Base-by-base conservation (phyloP, 176 grass and related monocot species). In the Pontederia paniculata region DNA sequence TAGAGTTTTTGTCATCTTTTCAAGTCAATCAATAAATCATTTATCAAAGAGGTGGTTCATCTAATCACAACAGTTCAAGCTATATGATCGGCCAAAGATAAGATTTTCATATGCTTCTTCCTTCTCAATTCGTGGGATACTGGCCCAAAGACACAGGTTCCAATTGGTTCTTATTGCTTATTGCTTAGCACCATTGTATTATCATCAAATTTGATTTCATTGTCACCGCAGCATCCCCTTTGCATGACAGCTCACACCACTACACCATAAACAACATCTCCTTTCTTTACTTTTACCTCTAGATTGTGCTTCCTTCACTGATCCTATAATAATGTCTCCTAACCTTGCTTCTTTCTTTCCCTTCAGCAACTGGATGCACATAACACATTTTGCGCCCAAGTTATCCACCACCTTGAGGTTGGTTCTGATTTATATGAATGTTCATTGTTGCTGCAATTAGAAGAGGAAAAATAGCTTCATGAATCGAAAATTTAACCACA, bases 391-490 rank as follows among this genome's bases (percentile, higher is more conserved):
- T 13, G 93, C 93, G 14, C 93, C 93, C 1, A 86, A 98, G 68
- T 98, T 98, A 47, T 91, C 93, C 12, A 84, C 93, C 15, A 91
- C 93, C 69, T 91, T 98, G 18, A 98, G 93, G 54, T 88, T 98
- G 14, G 93, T 98, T 70, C 86, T 88, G 86, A 91, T 98, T 66
- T 98, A 86, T 70, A 98, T 84, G 75, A 98, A 91, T 71, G 93
- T 91, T 74, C 93, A 88, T 80, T 84, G 81, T 91, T 88, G 86
- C 86, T 91, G 80, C 53, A 84, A 69, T 44, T 21, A 42, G 63
- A 76, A 45, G 21, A 46, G 6, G 48, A 58, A n/a, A 42, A 23
- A 11, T 44, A 11, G 8, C 17, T 45, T 44, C 19, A 52, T 22
- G 31, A 12, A 21, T 11, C 67, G 46, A 48, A 42, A 55, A 14